Evolutionary conservation across 1,139 yeast species (phyloP).

Genomic region (Nakaseomyces glabratus): DNA sequence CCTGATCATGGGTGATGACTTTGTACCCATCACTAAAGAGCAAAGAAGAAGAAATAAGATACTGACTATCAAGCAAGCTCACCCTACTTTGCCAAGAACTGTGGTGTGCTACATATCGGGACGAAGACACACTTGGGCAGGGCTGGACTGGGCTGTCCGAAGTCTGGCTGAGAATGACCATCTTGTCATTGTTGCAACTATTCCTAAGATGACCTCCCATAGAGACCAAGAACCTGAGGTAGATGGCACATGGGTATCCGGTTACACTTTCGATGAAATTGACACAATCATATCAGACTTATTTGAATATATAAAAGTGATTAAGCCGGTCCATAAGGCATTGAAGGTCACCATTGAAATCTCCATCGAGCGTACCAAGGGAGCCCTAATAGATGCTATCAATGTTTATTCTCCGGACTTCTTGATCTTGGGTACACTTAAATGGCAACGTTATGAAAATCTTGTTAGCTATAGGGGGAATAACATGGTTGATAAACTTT

Average conservation of each 20-base stretch:
- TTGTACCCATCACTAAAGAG: constrained; percentile 21
- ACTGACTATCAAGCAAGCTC: constrained; percentile 21
- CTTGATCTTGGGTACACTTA: constrained; percentile 30
- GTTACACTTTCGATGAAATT: constrained; percentile 24
- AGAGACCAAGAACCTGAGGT: constrained; percentile 13
- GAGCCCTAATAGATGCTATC: constrained; percentile 51
- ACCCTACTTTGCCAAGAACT: constrained; percentile 38
- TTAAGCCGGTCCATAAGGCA: constrained; percentile 38
- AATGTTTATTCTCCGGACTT: constrained; percentile 55
- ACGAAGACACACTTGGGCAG: constrained; percentile 69
- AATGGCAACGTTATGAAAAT: constrained; percentile 15
- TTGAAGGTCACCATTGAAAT: constrained; percentile 56
- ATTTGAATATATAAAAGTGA: constrained; percentile 40
- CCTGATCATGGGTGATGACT: constrained; percentile 16
- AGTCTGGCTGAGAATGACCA: constrained; percentile 50
- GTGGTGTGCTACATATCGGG: constrained; percentile 60
- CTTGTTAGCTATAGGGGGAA: constrained; percentile 25
- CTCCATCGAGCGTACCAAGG: constrained; percentile 50
- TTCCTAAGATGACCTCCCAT: constrained; percentile 22
- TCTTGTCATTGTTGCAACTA: constrained; percentile 46
- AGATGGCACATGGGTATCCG: constrained; percentile 25
- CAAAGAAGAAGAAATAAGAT: constrained; percentile 22
- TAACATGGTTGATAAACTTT: constrained; percentile 52
- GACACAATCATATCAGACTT: constrained; percentile 32
- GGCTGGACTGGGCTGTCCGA: constrained; percentile 57